Conservation (phyloP, 352 stramenopile genomes). For the Thalassiosira oceanica region DNA sequence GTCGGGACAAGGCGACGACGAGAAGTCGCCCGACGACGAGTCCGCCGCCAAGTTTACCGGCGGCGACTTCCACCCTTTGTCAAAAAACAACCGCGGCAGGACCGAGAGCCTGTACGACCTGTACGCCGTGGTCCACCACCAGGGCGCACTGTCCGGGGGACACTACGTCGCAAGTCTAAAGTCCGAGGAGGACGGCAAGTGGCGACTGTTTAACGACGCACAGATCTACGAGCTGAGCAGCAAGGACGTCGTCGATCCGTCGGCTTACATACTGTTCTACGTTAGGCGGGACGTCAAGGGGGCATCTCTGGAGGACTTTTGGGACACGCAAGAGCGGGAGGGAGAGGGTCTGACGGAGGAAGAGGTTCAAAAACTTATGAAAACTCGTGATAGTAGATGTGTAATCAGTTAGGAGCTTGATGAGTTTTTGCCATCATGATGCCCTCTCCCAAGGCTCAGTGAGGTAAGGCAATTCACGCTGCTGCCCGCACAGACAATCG, state of each 20-base stretch:
- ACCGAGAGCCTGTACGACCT: slow-evolving; percentile 88
- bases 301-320: slow-evolving; percentile 76
- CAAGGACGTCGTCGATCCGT: slow-evolving; percentile 77
- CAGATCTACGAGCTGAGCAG: slow-evolving; percentile 77
- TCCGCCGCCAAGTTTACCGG: slow-evolving; percentile 11
- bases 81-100: slow-evolving; percentile 33
- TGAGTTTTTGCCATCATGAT: no score
- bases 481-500: no score
- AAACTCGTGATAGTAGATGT: slow-evolving; percentile 52
- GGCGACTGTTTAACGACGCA: slow-evolving; percentile 98
- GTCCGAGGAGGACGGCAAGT: slow-evolving; percentile 87
- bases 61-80: slow-evolving; percentile 39
- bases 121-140: slow-evolving; percentile 97
- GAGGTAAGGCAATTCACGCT: no score
- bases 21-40: background rate
- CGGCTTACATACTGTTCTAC: slow-evolving; percentile 84
- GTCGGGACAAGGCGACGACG: background rate
- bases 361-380: slow-evolving; percentile 76
- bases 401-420: no score
- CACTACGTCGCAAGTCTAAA: slow-evolving; percentile 90
- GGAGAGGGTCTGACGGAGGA: slow-evolving; percentile 75
- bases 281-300: slow-evolving; percentile 75
- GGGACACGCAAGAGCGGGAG: slow-evolving; percentile 66
- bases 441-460: no score
- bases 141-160: slow-evolving; percentile 90